phyloP scores from a whole-genome alignment of 2,329 filamentous ascomycete species.

The Aureobasidium leucospermi region DNA sequence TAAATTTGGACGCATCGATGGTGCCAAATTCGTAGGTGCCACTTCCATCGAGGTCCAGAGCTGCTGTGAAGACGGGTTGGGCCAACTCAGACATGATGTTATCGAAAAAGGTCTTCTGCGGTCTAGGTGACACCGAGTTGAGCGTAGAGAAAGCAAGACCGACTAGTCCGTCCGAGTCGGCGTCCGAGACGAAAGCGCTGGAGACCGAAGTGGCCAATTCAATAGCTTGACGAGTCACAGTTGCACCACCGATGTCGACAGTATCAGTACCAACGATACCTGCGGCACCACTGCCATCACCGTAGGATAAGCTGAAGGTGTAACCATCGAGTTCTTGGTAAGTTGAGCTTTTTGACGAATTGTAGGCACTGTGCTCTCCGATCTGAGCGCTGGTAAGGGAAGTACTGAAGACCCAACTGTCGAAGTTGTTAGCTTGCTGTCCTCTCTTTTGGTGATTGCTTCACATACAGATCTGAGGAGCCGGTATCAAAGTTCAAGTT shows the following conservation, averaged over 20 bases:
- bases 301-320: slow-evolving; percentile 60
- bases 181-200: slow-evolving; percentile 50
- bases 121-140: slow-evolving; percentile 56
- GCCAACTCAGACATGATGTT: slow-evolving; percentile 56
- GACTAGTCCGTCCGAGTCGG: slow-evolving; percentile 59
- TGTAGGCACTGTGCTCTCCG: slow-evolving; percentile 49
- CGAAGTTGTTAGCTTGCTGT: not conserved
- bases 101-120: slow-evolving; percentile 67
- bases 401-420: slow-evolving; percentile 63
- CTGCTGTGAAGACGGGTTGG: slow-evolving; percentile 63
- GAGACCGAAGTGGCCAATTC: slow-evolving; percentile 58
- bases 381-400: slow-evolving; percentile 41
- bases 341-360: slow-evolving; percentile 45
- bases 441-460: not conserved
- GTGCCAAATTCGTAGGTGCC: slow-evolving; percentile 69
- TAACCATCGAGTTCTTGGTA: slow-evolving; percentile 43
- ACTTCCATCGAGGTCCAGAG: slow-evolving; percentile 52
- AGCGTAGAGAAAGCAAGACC: slow-evolving; percentile 59
- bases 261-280: slow-evolving; percentile 62
- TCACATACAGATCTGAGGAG: slow-evolving; percentile 58
- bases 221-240: slow-evolving; percentile 55
- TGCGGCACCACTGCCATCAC: slow-evolving; percentile 56
- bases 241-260: slow-evolving; percentile 60
- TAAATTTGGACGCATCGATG: slow-evolving; percentile 58
- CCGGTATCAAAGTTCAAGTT: slow-evolving; percentile 71